Base-by-base conservation (phyloP, 805 yeast genomes). In the Ogataea allantospora region DNA sequence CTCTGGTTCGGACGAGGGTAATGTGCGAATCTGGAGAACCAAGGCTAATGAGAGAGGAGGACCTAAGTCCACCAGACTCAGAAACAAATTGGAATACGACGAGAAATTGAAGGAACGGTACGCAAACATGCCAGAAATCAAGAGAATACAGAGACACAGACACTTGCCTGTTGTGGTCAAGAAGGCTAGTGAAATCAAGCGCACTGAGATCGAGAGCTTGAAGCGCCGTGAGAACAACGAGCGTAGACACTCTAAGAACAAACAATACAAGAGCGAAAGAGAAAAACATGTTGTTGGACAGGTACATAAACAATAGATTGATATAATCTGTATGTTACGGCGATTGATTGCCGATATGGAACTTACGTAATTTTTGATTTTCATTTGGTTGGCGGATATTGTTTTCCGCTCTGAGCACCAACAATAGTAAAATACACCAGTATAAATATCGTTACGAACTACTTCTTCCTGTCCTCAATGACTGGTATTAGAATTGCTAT, bases 1-100 rank as follows among this genome's bases (percentile, higher is more conserved):
- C 35, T 78, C 88, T 42, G 99, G 97, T 13, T 86, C 96, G 2
- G 99, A 93, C 62, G 99, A 93, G 61, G 95, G 96, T 50, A 95
- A 95, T 62, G 79, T 95, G 19, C 73, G 99, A 51, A 53, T 95
- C 40, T 93, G 99, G 99, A 74, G 99, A 63, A 66, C 95, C 7
- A 75, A 74, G 40, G 95, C 97, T 0, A 78, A 84, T 61, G 95
- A 87, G 43, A 73, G 97, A 55, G 72, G 95, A 1, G 80, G 80
- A 41, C 82, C 88, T 45, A 85, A 86, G 65, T 79, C 93, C 2
- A 67, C 93, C 7, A 77, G 84, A 53, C 84, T 87, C 64, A 77
- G 93, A 59, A 66, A 80, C 52, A 86, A 87, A 63, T 67, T 88
- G 53, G 96, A 91, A 63, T 91, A 93, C 64, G 95, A 88, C 60